These are phyloP conservation scores for Phytophthora fragariaefolia DNA, from an alignment of 352 stramenopile genomes.

Conservation along the genomic window DNA sequence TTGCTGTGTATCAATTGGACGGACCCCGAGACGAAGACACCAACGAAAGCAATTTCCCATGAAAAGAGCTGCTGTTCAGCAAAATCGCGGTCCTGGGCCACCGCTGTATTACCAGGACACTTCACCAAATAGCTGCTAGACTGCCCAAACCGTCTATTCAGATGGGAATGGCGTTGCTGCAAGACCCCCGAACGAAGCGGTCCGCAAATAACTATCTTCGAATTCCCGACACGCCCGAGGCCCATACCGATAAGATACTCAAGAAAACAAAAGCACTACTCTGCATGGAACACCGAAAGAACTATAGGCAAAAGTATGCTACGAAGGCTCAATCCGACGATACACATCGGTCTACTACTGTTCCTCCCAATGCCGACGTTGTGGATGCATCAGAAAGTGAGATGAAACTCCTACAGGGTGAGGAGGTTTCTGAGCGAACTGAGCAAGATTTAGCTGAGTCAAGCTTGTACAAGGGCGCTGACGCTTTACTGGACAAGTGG, in stretches of 20 bases:
- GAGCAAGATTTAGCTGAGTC: neutral
- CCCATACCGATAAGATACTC: neutral
- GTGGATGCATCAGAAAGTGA: neutral
- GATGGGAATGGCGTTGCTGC: too few species aligned
- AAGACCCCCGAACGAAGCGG: neutral
- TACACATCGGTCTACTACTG: neutral
- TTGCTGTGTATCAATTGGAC: too few species aligned
- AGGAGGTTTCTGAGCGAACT: neutral
- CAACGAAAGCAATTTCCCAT: too few species aligned
- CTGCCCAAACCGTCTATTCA: too few species aligned
- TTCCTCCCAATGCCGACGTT: neutral
- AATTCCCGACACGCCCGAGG: neutral
- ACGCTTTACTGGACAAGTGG: neutral
- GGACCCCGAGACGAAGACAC: too few species aligned
- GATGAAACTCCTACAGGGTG: neutral
- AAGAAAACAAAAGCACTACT: neutral
- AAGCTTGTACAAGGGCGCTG: neutral
- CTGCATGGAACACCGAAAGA: neutral
- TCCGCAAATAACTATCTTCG: slow-evolving; percentile 9
- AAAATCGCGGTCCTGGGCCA: too few species aligned
- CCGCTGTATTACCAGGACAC: too few species aligned
- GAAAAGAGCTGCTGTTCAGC: too few species aligned
- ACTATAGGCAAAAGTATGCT: neutral
- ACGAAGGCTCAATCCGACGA: neutral
- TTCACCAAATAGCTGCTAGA: too few species aligned